Evolutionary conservation across 257 asterid genomes (phyloP), one percentile per base, ranked within the genome.

Genomic region (Mitragyna speciosa): DNA sequence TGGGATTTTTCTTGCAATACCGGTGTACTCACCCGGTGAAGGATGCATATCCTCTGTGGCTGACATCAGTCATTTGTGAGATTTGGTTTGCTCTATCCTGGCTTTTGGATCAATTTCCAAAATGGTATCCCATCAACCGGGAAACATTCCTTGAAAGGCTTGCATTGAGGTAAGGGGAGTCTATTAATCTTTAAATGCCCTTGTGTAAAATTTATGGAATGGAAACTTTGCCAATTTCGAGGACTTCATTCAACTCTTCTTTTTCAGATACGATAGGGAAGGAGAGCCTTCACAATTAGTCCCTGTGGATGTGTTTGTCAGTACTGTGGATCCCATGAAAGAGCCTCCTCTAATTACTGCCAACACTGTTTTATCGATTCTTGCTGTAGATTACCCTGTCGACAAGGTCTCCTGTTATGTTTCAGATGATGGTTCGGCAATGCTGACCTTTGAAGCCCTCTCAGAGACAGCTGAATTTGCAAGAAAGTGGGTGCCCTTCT

Each of bases 271-370:
- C 72, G 96, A 89, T 77, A 86, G 94, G 84, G 96, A 91, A 36
- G 91, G 94, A 43, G 94, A 91, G 87, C 91, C 90, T 67, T 88
- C 93, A 16, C 96, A 90, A 72, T 84, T 91, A 64, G 92, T 84
- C 31, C 94, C 94, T 7, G 78, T 91, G 26, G 94, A 90, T 76
- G 91, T 91, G 66, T 85, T 90, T 83, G 97, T 94, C 77, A 92
- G 96, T 87, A 94, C 97, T 7, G 98, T 90, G 87, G 97, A 94
- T 82, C 97, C 97, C 3, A 0, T 90, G 89, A 94, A 91, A 83
- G 98, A 94, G 78, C 98, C 97, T 75, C 98, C 98, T 14, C 94
- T 94, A 65, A 86, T 93, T 69, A 94, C 97, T 19, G 98, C 97
- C 64, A 94, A 94, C 78, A 94, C 98, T 8, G 97, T 94, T 72